A percentile compares a stretch with the other conserved stretches of the same genome.
Conservation (phyloP, 106 monocot species). For the Platanthera zijinensis region DNA sequence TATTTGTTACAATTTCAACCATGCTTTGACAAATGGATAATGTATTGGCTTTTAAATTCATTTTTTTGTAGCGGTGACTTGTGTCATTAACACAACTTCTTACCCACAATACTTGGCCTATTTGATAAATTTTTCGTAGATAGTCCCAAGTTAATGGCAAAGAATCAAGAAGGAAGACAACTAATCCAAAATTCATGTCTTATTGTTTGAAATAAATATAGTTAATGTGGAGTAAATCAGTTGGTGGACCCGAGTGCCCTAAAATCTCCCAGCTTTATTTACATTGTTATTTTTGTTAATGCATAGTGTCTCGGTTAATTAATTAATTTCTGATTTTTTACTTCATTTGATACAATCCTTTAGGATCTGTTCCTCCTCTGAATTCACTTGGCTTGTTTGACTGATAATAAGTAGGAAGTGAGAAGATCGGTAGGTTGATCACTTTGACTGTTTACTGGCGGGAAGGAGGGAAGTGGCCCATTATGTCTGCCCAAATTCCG, state of each 20-base stretch:
- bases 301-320: neutral
- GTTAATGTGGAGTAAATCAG: neutral
- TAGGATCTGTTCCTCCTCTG: neutral
- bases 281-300: neutral
- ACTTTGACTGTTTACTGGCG: too few species aligned
- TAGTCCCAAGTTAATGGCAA: neutral
- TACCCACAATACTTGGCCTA: neutral
- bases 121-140: neutral
- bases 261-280: neutral
- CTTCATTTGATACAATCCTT: neutral
- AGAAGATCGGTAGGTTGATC: neutral
- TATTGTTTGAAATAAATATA: neutral
- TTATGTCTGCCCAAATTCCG: too few species aligned
- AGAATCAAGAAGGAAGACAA: neutral
- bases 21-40: neutral
- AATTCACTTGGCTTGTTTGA: neutral
- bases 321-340: neutral
- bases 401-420: neutral
- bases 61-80: neutral
- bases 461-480: too few species aligned
- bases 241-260: neutral
- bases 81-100: neutral
- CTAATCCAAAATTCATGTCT: neutral
- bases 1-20: neutral
- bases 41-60: neutral